Percentiles rank a stretch among this genome's conserved stretches.
Evolutionary conservation across 441 rosid genomes (phyloP).

Genomic region (Erodium texanum): DNA sequence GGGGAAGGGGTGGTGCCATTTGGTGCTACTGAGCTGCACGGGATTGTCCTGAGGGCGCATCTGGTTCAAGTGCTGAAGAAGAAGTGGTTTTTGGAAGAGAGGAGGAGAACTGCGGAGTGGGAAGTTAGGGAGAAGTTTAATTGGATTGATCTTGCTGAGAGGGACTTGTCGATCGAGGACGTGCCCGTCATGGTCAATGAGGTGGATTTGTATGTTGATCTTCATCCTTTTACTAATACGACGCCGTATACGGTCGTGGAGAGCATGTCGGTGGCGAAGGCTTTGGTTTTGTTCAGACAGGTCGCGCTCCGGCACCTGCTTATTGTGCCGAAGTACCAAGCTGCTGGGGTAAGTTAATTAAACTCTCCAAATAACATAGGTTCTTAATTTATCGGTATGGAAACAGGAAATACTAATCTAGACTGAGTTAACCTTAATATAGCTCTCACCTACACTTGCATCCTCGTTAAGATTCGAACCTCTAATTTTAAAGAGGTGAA

Average conservation of each 20-base stretch:
- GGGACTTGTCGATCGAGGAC: constrained; percentile 58
- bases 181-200: constrained; percentile 41
- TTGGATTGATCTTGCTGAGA: constrained; percentile 49
- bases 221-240: constrained; percentile 51
- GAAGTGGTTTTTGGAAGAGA: constrained; percentile 37
- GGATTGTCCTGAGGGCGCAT: constrained; percentile 60
- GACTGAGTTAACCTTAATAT: too few relatives aligned
- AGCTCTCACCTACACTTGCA: too few relatives aligned
- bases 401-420: too few relatives aligned
- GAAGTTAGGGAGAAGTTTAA: constrained; percentile 26
- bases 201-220: constrained; percentile 68
- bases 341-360: constrained; percentile 35
- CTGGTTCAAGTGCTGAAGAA: constrained; percentile 53
- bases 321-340: constrained; percentile 41
- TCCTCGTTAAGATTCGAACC: too few relatives aligned
- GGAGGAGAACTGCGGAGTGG: constrained; percentile 31
- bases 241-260: constrained; percentile 64
- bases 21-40: constrained; percentile 47
- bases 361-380: too few relatives aligned
- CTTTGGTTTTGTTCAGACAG: constrained; percentile 57
- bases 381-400: too few relatives aligned
- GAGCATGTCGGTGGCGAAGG: constrained; percentile 60
- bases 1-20: constrained; percentile 36
- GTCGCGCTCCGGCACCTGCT: constrained; percentile 57
- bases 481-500: too few relatives aligned